Evolutionary conservation across 2,329 filamentous ascomycete species (phyloP).

Genomic region (Colletotrichum eremochloae): DNA sequence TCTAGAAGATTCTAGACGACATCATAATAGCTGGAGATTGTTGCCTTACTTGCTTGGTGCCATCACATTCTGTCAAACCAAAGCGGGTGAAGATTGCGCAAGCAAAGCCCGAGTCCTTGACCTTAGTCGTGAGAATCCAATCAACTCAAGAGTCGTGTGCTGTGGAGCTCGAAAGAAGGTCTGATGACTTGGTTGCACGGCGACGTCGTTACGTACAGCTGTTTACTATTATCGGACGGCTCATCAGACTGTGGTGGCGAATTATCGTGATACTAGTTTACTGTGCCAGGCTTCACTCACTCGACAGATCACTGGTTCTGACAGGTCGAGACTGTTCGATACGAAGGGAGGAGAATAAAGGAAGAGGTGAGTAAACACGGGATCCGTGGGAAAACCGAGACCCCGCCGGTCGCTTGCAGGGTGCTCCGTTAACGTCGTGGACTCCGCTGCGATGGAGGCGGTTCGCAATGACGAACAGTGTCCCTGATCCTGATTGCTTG

Average conservation of each 20-base stretch:
- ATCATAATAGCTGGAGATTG: not conserved
- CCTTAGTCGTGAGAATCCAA: not conserved
- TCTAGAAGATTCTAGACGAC: not conserved
- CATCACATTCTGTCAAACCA: not conserved
- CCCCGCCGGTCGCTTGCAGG: constrained; percentile 24
- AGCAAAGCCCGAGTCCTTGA: not conserved
- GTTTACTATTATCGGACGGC: not conserved
- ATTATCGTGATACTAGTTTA: not conserved
- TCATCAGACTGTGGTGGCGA: not conserved
- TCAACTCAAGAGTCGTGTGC: not conserved
- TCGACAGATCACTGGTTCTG: not conserved
- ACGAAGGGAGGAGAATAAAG: not conserved
- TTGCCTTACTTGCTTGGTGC: too few relatives aligned
- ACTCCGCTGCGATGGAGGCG: constrained; percentile 16
- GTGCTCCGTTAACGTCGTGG: constrained; percentile 9
- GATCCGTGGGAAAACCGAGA: constrained; percentile 26
- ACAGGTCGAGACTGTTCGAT: constrained; percentile 28
- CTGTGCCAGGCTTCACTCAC: constrained; percentile 21
- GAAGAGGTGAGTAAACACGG: constrained; percentile 20
- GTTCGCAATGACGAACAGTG: constrained; percentile 18
- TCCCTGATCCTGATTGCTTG: not conserved
- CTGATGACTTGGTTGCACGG: constrained; percentile 20
- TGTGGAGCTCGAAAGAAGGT: constrained; percentile 14
- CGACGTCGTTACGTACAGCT: constrained; percentile 1
- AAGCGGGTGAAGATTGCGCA: not conserved